Percentiles rank a stretch among this genome's conserved stretches.
These are phyloP conservation scores for Albugo laibachii DNA, from an alignment of 352 stramenopile species.

Conservation along the genomic window DNA sequence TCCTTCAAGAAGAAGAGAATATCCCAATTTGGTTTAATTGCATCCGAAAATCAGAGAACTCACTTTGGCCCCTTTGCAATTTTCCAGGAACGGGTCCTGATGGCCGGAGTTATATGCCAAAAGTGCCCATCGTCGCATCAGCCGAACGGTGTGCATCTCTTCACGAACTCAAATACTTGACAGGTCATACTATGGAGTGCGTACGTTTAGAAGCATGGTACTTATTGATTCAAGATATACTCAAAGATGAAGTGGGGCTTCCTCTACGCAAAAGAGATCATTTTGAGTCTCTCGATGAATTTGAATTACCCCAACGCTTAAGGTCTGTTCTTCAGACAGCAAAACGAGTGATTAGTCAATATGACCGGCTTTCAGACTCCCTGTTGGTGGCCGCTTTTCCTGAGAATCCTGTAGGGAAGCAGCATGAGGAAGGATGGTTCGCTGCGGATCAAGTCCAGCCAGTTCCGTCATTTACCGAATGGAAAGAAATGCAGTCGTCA, in stretches of 20 bases:
- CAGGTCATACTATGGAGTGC: too few species aligned
- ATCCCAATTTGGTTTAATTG: not conserved
- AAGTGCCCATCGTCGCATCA: slow-evolving; percentile 12
- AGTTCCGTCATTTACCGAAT: slow-evolving; percentile 42
- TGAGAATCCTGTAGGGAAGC: slow-evolving; percentile 25
- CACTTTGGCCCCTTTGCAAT: slow-evolving; percentile 32
- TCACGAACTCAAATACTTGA: too few species aligned
- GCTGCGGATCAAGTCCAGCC: slow-evolving; percentile 42
- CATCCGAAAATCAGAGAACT: slow-evolving; percentile 28
- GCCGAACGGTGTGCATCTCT: slow-evolving; percentile 11
- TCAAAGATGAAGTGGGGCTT: too few species aligned
- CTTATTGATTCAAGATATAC: too few species aligned
- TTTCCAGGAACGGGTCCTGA: slow-evolving; percentile 42
- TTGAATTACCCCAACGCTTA: slow-evolving; percentile 41
- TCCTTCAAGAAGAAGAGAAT: too few species aligned
- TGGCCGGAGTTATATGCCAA: slow-evolving; percentile 38
- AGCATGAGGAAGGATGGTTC: slow-evolving; percentile 22
- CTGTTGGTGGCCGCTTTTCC: slow-evolving; percentile 26
- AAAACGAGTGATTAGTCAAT: slow-evolving; percentile 18
- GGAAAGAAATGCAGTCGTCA: slow-evolving; percentile 19
- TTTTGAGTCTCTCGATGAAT: slow-evolving; percentile 14
- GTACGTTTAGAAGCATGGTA: too few species aligned
- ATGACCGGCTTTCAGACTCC: slow-evolving; percentile 32
- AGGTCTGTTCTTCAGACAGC: slow-evolving; percentile 20
- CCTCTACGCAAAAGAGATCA: slow-evolving; percentile 3